A percentile compares a stretch with the other conserved stretches of the same genome.
Evolutionary conservation across 1,139 yeast genomes (phyloP).

Genomic region (Hansenula anomala): DNA sequence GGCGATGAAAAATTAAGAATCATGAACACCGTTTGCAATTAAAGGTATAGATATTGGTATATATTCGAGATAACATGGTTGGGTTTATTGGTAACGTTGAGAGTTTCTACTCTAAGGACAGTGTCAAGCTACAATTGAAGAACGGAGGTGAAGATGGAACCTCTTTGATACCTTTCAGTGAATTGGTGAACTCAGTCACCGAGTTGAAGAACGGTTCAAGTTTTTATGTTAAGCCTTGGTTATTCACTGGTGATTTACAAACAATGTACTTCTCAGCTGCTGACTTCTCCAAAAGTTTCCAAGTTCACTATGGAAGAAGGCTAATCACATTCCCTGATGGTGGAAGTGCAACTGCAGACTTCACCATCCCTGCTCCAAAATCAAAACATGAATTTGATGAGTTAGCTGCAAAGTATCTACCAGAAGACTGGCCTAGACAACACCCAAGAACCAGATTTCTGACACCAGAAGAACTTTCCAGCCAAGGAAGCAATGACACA

Average conservation of each 20-base stretch:
- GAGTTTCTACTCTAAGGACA: constrained; percentile 18
- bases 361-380: constrained; percentile 52
- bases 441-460: constrained; percentile 79
- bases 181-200: constrained; percentile 41
- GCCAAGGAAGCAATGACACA: constrained; percentile 30
- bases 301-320: constrained; percentile 75
- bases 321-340: constrained; percentile 54
- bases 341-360: constrained; percentile 75
- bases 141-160: constrained; percentile 21
- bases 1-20: too few species aligned
- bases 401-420: constrained; percentile 49
- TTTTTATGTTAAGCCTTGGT: constrained; percentile 56
- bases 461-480: constrained; percentile 42
- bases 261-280: constrained; percentile 61
- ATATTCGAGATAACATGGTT: constrained; percentile 11
- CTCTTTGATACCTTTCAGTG: constrained; percentile 29
- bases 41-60: too few species aligned
- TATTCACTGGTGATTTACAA: constrained; percentile 74
- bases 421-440: constrained; percentile 66
- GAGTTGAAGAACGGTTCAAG: constrained; percentile 39
- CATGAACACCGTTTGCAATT: too few species aligned
- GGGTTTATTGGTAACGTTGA: constrained; percentile 30
- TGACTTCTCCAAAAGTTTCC: constrained; percentile 45
- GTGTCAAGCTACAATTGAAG: constrained; percentile 38
- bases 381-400: constrained; percentile 43